Conservation (phyloP, 257 asterid genomes). For the Solanum ossicruentum region DNA sequence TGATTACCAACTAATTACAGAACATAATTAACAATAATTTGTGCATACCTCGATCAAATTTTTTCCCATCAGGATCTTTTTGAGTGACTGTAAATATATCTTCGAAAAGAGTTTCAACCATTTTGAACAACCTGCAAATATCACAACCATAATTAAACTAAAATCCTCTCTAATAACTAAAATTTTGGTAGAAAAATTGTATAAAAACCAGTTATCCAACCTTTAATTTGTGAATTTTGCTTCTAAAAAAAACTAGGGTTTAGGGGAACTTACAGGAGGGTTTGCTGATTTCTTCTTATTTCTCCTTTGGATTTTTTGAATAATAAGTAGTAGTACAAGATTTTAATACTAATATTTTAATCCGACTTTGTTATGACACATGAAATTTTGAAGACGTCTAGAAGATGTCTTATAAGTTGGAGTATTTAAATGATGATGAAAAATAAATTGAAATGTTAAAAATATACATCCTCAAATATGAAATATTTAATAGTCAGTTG, state of each 20-base stretch:
- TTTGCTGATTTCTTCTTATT: not conserved
- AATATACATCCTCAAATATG: too few relatives aligned
- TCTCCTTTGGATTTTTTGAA: too few relatives aligned
- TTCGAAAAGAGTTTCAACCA: slow-evolving; percentile 78
- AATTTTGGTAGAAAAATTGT: not conserved
- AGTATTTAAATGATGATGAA: too few relatives aligned
- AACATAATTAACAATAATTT: not conserved
- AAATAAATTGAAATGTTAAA: too few relatives aligned
- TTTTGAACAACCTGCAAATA: slow-evolving; percentile 17
- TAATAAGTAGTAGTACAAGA: too few relatives aligned
- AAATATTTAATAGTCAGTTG: too few relatives aligned
- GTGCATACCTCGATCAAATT: slow-evolving; percentile 54
- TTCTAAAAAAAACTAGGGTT: not conserved
- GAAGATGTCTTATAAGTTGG: too few relatives aligned
- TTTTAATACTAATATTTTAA: too few relatives aligned
- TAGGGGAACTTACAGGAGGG: not conserved
- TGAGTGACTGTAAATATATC: slow-evolving; percentile 58
- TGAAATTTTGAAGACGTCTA: too few relatives aligned
- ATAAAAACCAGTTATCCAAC: not conserved
- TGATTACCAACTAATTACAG: not conserved
- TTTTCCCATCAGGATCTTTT: slow-evolving; percentile 75
- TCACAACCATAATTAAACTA: not conserved
- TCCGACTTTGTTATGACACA: too few relatives aligned
- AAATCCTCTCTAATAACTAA: not conserved
- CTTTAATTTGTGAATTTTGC: not conserved